Evolutionary conservation across 2,329 filamentous ascomycete species (phyloP).

Genomic region (Fusarium cyanostomum): DNA sequence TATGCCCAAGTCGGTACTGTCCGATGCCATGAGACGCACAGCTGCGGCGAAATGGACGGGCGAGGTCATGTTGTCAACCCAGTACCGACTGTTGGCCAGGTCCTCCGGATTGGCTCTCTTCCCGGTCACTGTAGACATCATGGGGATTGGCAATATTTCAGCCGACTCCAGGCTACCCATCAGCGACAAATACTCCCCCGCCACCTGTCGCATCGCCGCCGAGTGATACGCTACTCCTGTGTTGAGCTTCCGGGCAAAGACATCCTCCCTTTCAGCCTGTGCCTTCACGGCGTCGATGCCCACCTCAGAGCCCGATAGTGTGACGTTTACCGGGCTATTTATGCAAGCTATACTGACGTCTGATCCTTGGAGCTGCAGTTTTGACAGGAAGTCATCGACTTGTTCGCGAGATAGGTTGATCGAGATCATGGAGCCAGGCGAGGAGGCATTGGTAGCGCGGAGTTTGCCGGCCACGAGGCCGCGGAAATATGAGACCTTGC

Average conservation of each 20-base stretch:
- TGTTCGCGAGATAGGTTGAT: conserved; percentile 19
- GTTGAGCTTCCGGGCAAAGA: conserved; percentile 56
- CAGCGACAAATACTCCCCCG: conserved; percentile 53
- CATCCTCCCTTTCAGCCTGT: conserved; percentile 48
- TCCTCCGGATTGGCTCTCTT: conserved; percentile 47
- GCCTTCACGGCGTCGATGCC: conserved; percentile 51
- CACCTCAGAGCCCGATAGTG: conserved; percentile 56
- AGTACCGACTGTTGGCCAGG: conserved; percentile 49
- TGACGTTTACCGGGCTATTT: conserved; percentile 60
- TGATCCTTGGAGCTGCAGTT: not conserved
- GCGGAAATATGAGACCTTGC: conserved; percentile 60
- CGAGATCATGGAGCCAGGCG: conserved; percentile 41
- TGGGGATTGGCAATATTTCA: not conserved
- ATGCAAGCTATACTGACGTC: conserved; percentile 51
- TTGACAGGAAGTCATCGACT: not conserved
- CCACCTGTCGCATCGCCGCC: conserved; percentile 57
- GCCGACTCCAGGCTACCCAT: conserved; percentile 4
- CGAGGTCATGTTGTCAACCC: conserved; percentile 51
- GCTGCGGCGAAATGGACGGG: conserved; percentile 51
- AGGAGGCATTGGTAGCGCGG: conserved; percentile 26
- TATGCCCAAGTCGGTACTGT: not conserved
- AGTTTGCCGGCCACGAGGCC: conserved; percentile 42
- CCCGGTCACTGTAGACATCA: conserved; percentile 54
- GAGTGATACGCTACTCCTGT: conserved; percentile 62
- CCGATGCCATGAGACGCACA: conserved; percentile 9